Base-by-base conservation (phyloP, 2,329 filamentous ascomycete species). In the Penicillium sp. region DNA sequence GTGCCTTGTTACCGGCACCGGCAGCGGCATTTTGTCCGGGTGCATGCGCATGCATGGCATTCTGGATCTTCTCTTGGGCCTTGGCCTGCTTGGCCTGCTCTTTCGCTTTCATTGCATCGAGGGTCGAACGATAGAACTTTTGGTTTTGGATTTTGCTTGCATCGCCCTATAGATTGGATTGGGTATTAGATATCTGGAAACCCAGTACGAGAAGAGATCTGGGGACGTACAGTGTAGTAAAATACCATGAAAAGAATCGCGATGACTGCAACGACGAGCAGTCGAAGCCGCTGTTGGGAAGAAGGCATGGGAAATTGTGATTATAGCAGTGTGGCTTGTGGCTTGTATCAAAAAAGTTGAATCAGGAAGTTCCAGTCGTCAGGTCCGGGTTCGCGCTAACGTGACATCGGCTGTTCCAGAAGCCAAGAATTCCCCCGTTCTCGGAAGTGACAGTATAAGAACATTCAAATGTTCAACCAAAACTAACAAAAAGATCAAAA, bases 261-360 rank as follows among this genome's bases (percentile, higher is more conserved):
- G 63, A 91, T 64, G 53, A 86, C 79, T 54, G 87, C 78, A 66
- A 92, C 78, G 61, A 84, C 77, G 53, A 91, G 77, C 64, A 88
- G 77, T 69, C 87, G 86, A 66, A 90, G 69, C 65, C 90, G 86
- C 61, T 90, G 86, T 65, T 82, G 79, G n/a, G 88, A 88, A 19
- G 88, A 88, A 66, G 85, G 84, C 88, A 91, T 91, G 52, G 56
- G 64, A 55, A 52, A 22, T 33, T 33, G 26, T n/a, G 26, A 26
- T 51, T 50, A 17, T 43, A 50, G 28, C n/a, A 12, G 25, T 30
- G 25, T 33, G 28, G 28, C 37, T 19, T 43, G 22, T 50, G 16
- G 19, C 16, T 41, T 25, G 47, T 14, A 35, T 35, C 7, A 17
- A 26, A 17, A 14, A 22, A 8, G 48, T n/a, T 50, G 48, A 10